These are phyloP conservation scores for Microbotryum intermedium DNA, from an alignment of 1,284 basidiomycete species.

Conservation along the genomic window DNA sequence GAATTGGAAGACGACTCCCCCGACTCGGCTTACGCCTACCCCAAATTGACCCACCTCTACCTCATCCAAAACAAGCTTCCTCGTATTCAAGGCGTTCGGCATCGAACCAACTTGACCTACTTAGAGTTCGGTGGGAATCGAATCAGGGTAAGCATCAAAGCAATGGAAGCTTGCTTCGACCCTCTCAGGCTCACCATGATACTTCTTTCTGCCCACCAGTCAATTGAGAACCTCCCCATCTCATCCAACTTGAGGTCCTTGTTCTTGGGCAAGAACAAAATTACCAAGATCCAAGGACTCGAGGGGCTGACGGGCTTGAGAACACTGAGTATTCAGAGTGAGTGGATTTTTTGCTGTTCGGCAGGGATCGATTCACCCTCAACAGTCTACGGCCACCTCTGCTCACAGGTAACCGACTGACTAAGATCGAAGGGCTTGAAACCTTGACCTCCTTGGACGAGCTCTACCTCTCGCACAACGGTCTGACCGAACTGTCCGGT, in stretches of 20 bases:
- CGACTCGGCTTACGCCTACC: slow-evolving; percentile 47
- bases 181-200: background rate
- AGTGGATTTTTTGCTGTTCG: background rate
- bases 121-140: slow-evolving; percentile 89
- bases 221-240: slow-evolving; percentile 60
- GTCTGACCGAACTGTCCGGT: slow-evolving; percentile 73
- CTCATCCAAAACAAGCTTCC: slow-evolving; percentile 95
- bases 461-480: slow-evolving; percentile 91
- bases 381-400: background rate
- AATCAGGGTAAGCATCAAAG: slow-evolving; percentile 53
- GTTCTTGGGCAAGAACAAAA: slow-evolving; percentile 94
- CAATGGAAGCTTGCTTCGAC: too few relatives aligned
- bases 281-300: slow-evolving; percentile 76
- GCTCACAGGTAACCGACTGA: slow-evolving; percentile 31
- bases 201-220: slow-evolving; percentile 43
- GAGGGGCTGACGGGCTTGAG: slow-evolving; percentile 60
- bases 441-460: slow-evolving; percentile 58
- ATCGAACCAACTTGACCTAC: slow-evolving; percentile 58
- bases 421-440: slow-evolving; percentile 33
- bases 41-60: slow-evolving; percentile 58
- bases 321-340: slow-evolving; percentile 54
- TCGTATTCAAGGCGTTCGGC: slow-evolving; percentile 54
- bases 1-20: slow-evolving; percentile 53
- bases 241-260: slow-evolving; percentile 68
- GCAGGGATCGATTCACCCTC: too few relatives aligned